A percentile compares a stretch with the other conserved stretches of the same genome.
Evolutionary conservation across 2,329 filamentous ascomycete species (phyloP).

Genomic region (Xylaria sp.): DNA sequence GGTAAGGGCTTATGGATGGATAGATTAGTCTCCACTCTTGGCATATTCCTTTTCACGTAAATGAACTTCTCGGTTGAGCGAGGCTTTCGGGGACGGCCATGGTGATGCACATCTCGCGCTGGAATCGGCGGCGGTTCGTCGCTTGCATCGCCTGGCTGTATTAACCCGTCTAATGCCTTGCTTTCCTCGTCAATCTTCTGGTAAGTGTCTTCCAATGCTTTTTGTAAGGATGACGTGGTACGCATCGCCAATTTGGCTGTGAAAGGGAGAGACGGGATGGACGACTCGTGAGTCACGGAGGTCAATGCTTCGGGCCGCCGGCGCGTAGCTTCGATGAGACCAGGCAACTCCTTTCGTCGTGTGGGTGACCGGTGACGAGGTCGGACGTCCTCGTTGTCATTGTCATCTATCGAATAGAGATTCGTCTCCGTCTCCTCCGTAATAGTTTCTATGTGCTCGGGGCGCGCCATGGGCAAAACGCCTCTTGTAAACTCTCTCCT

Average conservation of each 20-base stretch:
- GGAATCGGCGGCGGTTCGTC: slow-evolving; percentile 17
- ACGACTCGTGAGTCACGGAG: slow-evolving; percentile 22
- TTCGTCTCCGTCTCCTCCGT: slow-evolving; percentile 24
- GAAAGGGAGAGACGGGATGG: slow-evolving; percentile 29
- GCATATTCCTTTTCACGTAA: slow-evolving; percentile 21
- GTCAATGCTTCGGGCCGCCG: slow-evolving; percentile 13
- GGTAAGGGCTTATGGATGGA: slow-evolving; percentile 20
- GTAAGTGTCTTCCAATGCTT: slow-evolving; percentile 30
- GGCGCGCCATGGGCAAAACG: slow-evolving; percentile 17
- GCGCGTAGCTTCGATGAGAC: neutral
- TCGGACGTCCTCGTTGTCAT: slow-evolving; percentile 2
- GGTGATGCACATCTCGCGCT: slow-evolving; percentile 2
- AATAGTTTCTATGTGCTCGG: slow-evolving; percentile 20
- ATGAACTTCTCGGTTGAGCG: slow-evolving; percentile 15
- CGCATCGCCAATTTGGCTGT: slow-evolving; percentile 28
- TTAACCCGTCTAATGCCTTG: slow-evolving; percentile 11
- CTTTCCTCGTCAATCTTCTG: slow-evolving; percentile 26
- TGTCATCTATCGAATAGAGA: neutral
- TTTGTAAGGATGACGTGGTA: slow-evolving; percentile 31
- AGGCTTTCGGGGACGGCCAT: slow-evolving; percentile 12
- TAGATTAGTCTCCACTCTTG: slow-evolving; percentile 7
- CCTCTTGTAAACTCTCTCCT: slow-evolving; percentile 20
- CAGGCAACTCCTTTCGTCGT: neutral
- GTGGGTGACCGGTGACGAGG: neutral
- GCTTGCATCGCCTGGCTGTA: slow-evolving; percentile 4